phyloP scores from a whole-genome alignment of 2,329 filamentous ascomycete genomes.

The Botrytis fragariae region DNA sequence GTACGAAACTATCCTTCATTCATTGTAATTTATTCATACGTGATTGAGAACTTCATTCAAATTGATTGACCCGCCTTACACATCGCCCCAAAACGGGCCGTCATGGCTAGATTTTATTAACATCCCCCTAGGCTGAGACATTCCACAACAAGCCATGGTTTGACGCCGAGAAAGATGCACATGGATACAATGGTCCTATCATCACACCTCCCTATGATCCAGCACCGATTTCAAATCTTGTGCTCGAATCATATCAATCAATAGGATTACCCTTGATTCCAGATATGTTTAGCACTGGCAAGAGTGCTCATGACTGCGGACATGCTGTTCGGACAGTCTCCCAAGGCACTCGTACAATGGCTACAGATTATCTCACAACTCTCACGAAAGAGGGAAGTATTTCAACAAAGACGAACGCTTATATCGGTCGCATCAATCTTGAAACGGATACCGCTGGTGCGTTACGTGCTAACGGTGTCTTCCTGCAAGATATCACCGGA shows the following conservation, averaged over 20 bases:
- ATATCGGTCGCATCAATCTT: neutral
- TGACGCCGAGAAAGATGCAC: neutral
- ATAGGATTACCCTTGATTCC: neutral
- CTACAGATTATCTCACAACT: slow-evolving; percentile 5
- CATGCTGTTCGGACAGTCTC: neutral
- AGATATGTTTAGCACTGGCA: slow-evolving; percentile 6
- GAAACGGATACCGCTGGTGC: neutral
- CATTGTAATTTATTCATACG: neutral
- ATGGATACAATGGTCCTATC: neutral
- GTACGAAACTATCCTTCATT: neutral
- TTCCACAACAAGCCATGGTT: neutral
- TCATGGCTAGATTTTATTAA: neutral
- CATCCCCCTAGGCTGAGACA: neutral
- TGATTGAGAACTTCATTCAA: neutral
- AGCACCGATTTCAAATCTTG: neutral
- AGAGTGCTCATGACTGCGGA: slow-evolving; percentile 12
- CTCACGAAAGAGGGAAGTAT: neutral
- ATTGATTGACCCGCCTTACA: no score
- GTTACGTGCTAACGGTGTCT: neutral
- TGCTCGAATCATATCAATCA: slow-evolving; percentile 7
- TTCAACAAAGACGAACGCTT: neutral
- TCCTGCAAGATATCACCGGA: neutral
- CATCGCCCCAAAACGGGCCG: no score
- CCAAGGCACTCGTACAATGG: neutral
- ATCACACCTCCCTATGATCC: neutral